Evolutionary conservation across 345 rosid species (phyloP).

Genomic region (Rhizophora apiculata): DNA sequence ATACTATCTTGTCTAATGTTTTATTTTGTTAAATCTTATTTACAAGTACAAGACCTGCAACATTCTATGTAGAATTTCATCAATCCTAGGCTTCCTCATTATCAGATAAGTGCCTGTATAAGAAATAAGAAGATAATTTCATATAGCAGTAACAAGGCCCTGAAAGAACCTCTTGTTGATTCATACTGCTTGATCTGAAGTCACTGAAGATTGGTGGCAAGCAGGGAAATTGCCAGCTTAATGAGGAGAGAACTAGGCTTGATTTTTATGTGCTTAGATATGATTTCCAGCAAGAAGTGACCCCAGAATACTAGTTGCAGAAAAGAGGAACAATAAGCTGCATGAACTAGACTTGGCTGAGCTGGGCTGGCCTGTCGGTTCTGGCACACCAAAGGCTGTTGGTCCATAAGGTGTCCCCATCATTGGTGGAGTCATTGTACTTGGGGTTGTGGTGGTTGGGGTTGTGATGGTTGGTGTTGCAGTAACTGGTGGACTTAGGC

Average conservation of each 20-base stretch:
- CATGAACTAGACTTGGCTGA: conserved; percentile 51
- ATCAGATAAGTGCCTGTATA: conserved; percentile 37
- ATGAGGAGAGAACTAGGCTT: conserved; percentile 26
- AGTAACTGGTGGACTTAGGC: conserved; percentile 51
- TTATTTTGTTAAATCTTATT: conserved; percentile 49
- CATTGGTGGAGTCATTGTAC: conserved; percentile 9
- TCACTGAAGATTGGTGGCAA: conserved; percentile 27
- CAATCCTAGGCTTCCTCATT: conserved; percentile 31
- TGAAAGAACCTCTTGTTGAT: conserved; percentile 26
- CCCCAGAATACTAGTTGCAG: conserved; percentile 33
- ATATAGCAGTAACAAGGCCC: conserved; percentile 19
- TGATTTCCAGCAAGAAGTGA: conserved; percentile 42
- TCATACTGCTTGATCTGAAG: conserved; percentile 24
- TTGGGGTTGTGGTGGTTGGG: conserved; percentile 31
- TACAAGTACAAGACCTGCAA: conserved; percentile 45
- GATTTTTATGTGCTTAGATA: conserved; percentile 25
- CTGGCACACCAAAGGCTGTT: conserved; percentile 58
- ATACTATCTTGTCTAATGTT: conserved; percentile 29
- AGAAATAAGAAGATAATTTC: conserved; percentile 38
- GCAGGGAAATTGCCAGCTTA: conserved; percentile 24
- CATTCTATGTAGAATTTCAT: conserved; percentile 41
- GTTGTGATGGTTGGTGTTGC: conserved; percentile 26
- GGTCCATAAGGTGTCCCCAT: conserved; percentile 52
- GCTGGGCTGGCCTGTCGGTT: conserved; percentile 79
- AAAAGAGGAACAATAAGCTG: conserved; percentile 39